Conservation (phyloP, 768 basidiomycete species). For the Leccinum subgranulosum region DNA sequence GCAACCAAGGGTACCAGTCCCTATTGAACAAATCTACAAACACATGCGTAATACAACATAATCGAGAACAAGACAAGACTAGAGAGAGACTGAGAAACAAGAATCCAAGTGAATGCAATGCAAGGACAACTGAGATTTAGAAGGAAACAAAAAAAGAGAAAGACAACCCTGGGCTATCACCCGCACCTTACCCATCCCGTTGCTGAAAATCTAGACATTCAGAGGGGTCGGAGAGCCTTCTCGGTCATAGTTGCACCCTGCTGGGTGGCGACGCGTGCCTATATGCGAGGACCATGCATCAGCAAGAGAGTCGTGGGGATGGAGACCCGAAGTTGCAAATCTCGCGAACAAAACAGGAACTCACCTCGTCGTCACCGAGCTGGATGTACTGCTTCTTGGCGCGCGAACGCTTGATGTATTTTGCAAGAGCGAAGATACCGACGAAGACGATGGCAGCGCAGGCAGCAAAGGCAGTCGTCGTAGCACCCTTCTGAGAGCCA, state of each 20-base stretch:
- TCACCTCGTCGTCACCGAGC: slow-evolving; percentile 38
- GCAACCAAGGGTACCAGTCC: slow-evolving; percentile 23
- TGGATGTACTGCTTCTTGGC: slow-evolving; percentile 33
- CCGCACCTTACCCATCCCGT: neutral
- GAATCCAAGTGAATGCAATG: slow-evolving; percentile 20
- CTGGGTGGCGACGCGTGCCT: slow-evolving; percentile 19
- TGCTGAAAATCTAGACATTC: neutral
- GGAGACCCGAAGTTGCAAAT: slow-evolving; percentile 12
- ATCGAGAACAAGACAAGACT: slow-evolving; percentile 4
- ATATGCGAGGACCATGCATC: neutral
- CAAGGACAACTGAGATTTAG: slow-evolving; percentile 9
- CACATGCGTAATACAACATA: slow-evolving; percentile 8
- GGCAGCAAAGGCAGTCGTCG: slow-evolving; percentile 31
- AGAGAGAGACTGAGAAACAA: slow-evolving; percentile 6
- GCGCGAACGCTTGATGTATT: slow-evolving; percentile 35
- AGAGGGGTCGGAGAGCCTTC: slow-evolving; percentile 27
- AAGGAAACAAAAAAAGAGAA: neutral
- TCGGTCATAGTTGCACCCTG: slow-evolving; percentile 26
- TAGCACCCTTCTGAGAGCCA: slow-evolving; percentile 28
- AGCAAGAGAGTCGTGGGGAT: neutral
- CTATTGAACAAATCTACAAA: slow-evolving; percentile 16
- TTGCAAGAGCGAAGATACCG: slow-evolving; percentile 32
- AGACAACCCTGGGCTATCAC: slow-evolving; percentile 1
- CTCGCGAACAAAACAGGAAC: slow-evolving; percentile 4
- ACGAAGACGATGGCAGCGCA: slow-evolving; percentile 37